Evolutionary conservation across 305 asterid species (phyloP).

Genomic region (Andrographis paniculata): DNA sequence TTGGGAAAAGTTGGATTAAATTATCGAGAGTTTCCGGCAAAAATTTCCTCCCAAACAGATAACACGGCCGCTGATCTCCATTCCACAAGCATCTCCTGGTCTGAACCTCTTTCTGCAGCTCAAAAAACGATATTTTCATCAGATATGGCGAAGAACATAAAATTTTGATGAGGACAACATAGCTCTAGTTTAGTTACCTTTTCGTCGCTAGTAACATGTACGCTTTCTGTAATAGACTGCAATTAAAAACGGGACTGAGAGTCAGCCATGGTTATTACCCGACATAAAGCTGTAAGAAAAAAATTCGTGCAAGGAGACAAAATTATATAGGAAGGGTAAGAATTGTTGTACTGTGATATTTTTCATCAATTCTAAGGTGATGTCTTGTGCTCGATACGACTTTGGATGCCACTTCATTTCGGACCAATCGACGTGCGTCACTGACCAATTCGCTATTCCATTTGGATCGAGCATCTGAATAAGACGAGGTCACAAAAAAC

Average conservation of each 20-base stretch:
- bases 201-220: slow-evolving; percentile 78
- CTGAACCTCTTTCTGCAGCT: slow-evolving; percentile 52
- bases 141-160: neutral
- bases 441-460: slow-evolving; percentile 94
- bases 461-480: slow-evolving; percentile 77
- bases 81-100: slow-evolving; percentile 70
- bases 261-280: neutral
- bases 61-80: slow-evolving; percentile 75
- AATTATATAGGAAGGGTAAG: neutral
- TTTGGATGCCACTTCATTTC: slow-evolving; percentile 96
- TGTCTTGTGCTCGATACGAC: slow-evolving; percentile 61
- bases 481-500: slow-evolving; percentile 6
- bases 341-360: slow-evolving; percentile 57
- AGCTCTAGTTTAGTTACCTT: slow-evolving; percentile 33
- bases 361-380: slow-evolving; percentile 48
- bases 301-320: neutral
- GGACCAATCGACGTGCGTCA: slow-evolving; percentile 96
- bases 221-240: slow-evolving; percentile 78
- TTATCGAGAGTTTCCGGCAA: slow-evolving; percentile 72
- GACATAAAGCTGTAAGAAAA: neutral
- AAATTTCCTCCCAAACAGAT: slow-evolving; percentile 86
- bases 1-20: slow-evolving; percentile 57
- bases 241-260: slow-evolving; percentile 7
- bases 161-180: neutral
- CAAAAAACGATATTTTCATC: neutral